Percentiles rank a stretch among this genome's conserved stretches.
Conservation (phyloP, 192 early-diverging fungal species). For the Polychytrium aggregatum region DNA sequence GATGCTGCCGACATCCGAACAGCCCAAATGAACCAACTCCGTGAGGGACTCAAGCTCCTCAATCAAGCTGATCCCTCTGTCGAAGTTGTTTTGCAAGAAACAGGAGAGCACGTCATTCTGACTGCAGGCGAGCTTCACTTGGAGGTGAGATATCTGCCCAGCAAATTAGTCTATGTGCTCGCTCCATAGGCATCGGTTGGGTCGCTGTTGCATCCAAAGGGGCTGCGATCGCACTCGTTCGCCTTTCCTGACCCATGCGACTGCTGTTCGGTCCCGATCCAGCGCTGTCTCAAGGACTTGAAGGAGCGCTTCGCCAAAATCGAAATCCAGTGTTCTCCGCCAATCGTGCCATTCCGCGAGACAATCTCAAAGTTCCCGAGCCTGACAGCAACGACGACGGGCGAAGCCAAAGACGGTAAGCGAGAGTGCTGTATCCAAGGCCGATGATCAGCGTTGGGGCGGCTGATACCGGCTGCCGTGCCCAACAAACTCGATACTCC, state of each 20-base stretch:
- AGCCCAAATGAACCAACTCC: too few relatives aligned
- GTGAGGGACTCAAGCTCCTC: conserved; percentile 98
- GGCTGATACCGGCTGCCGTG: too few relatives aligned
- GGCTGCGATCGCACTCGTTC: too few relatives aligned
- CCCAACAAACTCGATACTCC: too few relatives aligned
- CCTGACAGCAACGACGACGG: conserved; percentile 16
- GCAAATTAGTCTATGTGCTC: too few relatives aligned
- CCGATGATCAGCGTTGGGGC: too few relatives aligned
- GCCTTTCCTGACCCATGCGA: too few relatives aligned
- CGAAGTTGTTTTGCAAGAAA: conserved; percentile 71
- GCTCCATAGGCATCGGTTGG: too few relatives aligned
- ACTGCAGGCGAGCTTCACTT: conserved; percentile 99
- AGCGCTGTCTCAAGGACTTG: conserved; percentile 95
- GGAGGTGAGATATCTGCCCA: too few relatives aligned
- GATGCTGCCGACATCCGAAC: too few relatives aligned
- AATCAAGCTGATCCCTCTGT: conserved; percentile 99
- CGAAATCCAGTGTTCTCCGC: conserved; percentile 85
- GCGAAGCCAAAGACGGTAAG: conserved; percentile 1
- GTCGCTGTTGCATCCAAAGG: too few relatives aligned
- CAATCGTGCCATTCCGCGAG: conserved; percentile 96
- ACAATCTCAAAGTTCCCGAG: conserved; percentile 57
- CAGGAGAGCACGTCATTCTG: conserved; percentile 96
- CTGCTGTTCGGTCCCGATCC: too few relatives aligned
- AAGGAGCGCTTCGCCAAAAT: conserved; percentile 97
- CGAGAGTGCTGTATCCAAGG: not conserved